These are phyloP conservation scores for Auricularia auricula-judae DNA, from an alignment of 768 basidiomycete genomes.

Conservation along the genomic window DNA sequence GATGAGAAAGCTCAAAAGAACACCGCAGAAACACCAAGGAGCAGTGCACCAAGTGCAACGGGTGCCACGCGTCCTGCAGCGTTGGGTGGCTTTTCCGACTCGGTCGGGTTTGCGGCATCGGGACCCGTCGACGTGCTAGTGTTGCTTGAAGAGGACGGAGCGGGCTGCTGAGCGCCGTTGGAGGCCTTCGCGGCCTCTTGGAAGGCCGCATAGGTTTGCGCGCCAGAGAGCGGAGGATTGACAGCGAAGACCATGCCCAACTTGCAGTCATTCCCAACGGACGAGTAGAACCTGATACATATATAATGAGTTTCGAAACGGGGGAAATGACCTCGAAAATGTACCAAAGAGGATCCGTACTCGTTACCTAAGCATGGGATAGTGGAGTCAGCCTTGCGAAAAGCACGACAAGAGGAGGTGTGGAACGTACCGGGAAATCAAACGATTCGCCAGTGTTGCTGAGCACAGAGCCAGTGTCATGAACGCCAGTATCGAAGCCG, in stretches of 20 bases:
- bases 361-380: background rate
- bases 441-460: background rate
- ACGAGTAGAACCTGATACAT: background rate
- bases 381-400: background rate
- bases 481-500: background rate
- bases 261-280: constrained; percentile 3
- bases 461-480: background rate
- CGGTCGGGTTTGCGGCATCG: too few species aligned
- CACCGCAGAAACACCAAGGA: too few species aligned
- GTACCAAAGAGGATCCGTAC: background rate
- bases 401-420: background rate
- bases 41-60: too few species aligned
- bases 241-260: constrained; percentile 9
- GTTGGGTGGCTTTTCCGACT: too few species aligned
- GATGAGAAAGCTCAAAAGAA: too few species aligned
- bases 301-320: background rate
- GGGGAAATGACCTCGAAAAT: background rate
- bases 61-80: too few species aligned
- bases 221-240: constrained; percentile 5
- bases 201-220: background rate
- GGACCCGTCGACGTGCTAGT: too few species aligned
- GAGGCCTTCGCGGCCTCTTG: background rate
- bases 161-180: background rate
- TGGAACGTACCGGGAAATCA: background rate
- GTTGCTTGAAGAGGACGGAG: background rate